phyloP scores from a whole-genome alignment of 1,284 basidiomycete species.

The Apiotrichum veenhuisii region DNA sequence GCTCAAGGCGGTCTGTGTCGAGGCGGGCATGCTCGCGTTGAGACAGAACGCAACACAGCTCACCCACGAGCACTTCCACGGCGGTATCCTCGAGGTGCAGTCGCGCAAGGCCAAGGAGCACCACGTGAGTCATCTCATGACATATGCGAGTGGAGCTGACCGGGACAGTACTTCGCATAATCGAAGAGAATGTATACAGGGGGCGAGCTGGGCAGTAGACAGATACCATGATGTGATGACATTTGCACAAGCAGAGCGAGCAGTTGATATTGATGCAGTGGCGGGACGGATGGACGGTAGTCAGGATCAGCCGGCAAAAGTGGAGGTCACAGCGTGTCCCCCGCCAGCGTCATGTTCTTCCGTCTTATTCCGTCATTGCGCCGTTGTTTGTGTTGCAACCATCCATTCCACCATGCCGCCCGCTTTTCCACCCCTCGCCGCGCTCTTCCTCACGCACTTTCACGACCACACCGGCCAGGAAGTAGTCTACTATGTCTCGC shows the following conservation, averaged over 20 bases:
- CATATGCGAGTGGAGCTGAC: conserved; percentile 13
- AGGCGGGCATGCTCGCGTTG: conserved; percentile 84
- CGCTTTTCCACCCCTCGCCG: conserved; percentile 35
- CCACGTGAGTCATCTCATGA: conserved; percentile 38
- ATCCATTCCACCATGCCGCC: conserved; percentile 5
- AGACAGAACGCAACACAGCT: conserved; percentile 88
- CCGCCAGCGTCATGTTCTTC: too few species aligned
- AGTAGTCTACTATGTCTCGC: conserved; percentile 32
- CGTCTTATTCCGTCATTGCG: background rate
- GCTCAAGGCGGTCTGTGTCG: conserved; percentile 85
- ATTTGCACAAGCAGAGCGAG: conserved; percentile 2
- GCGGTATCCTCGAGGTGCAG: conserved; percentile 88
- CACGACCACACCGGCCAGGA: conserved; percentile 46
- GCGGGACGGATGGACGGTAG: too few species aligned
- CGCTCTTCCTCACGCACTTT: conserved; percentile 44
- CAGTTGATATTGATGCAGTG: background rate
- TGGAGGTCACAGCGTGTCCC: background rate
- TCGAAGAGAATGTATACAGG: conserved; percentile 6
- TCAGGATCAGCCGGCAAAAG: background rate
- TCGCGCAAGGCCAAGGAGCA: conserved; percentile 92
- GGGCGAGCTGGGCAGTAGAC: conserved; percentile 7
- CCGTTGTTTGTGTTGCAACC: background rate
- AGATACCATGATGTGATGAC: conserved; percentile 14
- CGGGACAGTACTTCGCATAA: conserved; percentile 25
- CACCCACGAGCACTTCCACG: conserved; percentile 85